Base-by-base conservation (phyloP, 78 protist species). In the Emiliania huxleyi region DNA sequence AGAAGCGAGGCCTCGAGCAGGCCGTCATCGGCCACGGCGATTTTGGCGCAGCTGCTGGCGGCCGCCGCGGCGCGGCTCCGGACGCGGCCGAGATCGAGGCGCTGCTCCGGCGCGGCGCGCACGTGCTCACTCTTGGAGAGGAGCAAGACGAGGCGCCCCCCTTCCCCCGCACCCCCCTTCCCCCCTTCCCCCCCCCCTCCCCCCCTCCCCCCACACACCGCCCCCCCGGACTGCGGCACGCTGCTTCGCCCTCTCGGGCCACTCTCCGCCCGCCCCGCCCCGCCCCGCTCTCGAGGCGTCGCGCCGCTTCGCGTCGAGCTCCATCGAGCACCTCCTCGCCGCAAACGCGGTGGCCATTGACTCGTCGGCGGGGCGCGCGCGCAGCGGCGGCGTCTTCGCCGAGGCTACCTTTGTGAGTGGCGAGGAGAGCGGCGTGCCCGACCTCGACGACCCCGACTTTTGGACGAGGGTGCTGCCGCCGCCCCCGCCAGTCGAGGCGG, bases 1-100 rank as follows among this genome's bases (percentile, higher is more conserved):
- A 84, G 43, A 97, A 97, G 91, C 93, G 96, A 6, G 98, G 98
- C 23, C 95, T 97, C n/a, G 98, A 97, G 42, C 88, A 93, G 73
- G 81, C 81, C 21, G 42, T 71, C 44, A 71, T 71, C 42, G 81
- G 81, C 19, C 81, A 35, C 3, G 81, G 81, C 42, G 81, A 71
- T 35, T 71, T 52, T 52, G 15, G 62, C 62, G 62, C 29, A 52
- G 29, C 62, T 52, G 29, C 62, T 52, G 29, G 29, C 37, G 93
- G 37, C 29, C 49, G 45, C 8, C 35, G 23, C 26, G 73, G 19
- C 19, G 56, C 1, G 52, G 23, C 90, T 12, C n/a, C 2, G 18
- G 89, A 87, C n/a, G 84, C 49, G 38, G 43, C 62, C 8, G 81
- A 71, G 81, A 26, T 71, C 81, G 81, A 71, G 81, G 42, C 29